Base-by-base conservation (phyloP, 495 filamentous ascomycete species). In the Staphylotrichum longicolle region DNA sequence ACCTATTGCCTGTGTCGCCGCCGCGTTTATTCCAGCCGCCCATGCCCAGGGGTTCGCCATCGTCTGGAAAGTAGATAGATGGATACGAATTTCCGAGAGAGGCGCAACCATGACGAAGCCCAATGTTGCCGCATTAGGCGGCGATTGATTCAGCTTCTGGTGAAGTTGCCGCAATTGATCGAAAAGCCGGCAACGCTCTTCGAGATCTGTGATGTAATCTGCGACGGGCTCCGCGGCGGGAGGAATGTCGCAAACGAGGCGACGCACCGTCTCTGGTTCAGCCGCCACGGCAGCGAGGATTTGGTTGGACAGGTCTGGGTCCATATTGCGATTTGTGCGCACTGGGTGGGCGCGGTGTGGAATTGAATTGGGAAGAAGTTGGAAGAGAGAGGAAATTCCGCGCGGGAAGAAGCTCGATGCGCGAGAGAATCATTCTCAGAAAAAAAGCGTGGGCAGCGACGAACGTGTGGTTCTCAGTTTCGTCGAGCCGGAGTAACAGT, bases 101-200 rank as follows among this genome's bases (percentile, higher is more conserved):
- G 60, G 60, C 40, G 60, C 60, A 39, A 63, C 47, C 48, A 63
- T 63, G 44, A 57, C 27, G 11, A 57, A 33, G 60, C 15, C 60
- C 20, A 63, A 47, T 37, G 40, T 53, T n/a, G 60, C 48, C 46
- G 60, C 54, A 45, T 57, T 57, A 2, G 39, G 53, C 10, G 40
- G 14, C 30, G n/a, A 1, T 27, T 34, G 33, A 14, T 8, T 11
- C 9, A 20, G 8, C n/a, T 51, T n/a, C 37, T 44, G 46, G 47
- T 9, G 42, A 46, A 46, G 14, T 30, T 14, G n/a, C 37, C 47
- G 45, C 3, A 63, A 41, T 45, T 63, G 54, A 11, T 52, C 53
- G n/a, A 63, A 57, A 15, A 63, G 54, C 5, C 1, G 11, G 41
- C 54, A 37, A 3, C 54, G 54, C 37, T 34, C 32, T 3, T 57